Evolutionary conservation across 306 rosid genomes (phyloP).

Genomic region (Gastrolobium bilobum): DNA sequence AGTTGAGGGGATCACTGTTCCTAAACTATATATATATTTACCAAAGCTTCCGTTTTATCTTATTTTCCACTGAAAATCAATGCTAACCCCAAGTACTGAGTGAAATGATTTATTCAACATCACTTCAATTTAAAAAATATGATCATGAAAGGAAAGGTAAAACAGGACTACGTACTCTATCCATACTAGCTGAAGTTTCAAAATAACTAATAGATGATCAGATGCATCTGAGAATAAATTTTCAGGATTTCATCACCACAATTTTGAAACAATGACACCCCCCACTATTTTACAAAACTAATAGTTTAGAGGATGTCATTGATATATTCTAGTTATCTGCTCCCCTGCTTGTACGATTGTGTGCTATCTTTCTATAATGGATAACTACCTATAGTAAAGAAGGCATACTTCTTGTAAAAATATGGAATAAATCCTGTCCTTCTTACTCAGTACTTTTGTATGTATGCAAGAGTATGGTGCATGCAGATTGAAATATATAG

Average conservation of each 20-base stretch:
- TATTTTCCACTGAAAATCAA: background rate
- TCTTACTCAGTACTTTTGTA: background rate
- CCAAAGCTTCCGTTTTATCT: background rate
- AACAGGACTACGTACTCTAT: conserved; percentile 9
- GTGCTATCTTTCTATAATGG: too few species aligned
- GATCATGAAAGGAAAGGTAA: background rate
- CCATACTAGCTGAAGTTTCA: background rate
- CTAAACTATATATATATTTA: background rate
- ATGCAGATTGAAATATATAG: conserved; percentile 25
- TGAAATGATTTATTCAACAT: background rate
- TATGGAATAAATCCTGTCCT: conserved; percentile 28
- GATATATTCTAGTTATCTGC: background rate
- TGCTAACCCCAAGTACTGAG: background rate
- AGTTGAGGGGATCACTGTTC: background rate
- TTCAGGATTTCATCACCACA: background rate
- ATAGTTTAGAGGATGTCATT: background rate
- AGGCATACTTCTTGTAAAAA: conserved; percentile 30
- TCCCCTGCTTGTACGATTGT: too few species aligned
- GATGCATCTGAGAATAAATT: too few species aligned
- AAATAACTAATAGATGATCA: background rate
- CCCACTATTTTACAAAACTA: background rate
- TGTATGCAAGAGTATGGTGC: background rate
- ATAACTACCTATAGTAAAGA: background rate
- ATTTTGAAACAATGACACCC: background rate
- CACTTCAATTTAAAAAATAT: background rate